These are phyloP conservation scores for Wickerhamomyces silvicola DNA, from an alignment of 805 yeast species.

Conservation along the genomic window DNA sequence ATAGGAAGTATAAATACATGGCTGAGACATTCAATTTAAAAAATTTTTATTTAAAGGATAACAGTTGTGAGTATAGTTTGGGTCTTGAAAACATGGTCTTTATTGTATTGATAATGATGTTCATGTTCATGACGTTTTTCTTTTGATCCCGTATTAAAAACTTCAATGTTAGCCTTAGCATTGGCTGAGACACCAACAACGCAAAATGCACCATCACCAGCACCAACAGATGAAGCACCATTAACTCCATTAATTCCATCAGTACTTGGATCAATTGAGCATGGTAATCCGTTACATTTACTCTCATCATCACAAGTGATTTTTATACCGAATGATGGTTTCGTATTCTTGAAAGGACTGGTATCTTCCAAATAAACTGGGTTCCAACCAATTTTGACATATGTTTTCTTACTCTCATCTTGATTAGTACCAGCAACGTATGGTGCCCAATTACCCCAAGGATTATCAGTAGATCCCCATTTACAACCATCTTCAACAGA, in stretches of 20 bases:
- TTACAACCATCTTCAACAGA: slow-evolving; percentile 69
- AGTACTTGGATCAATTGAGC: slow-evolving; percentile 72
- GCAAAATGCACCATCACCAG: slow-evolving; percentile 75
- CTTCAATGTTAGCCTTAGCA: slow-evolving; percentile 65
- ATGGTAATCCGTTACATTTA: slow-evolving; percentile 69
- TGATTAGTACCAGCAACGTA: slow-evolving; percentile 89
- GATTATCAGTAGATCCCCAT: slow-evolving; percentile 70
- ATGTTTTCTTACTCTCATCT: slow-evolving; percentile 65
- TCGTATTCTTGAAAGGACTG: slow-evolving; percentile 44
- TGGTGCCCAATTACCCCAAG: slow-evolving; percentile 89
- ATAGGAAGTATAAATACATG: neutral
- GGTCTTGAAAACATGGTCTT: slow-evolving; percentile 6
- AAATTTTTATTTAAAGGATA: neutral
- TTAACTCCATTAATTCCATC: slow-evolving; percentile 50
- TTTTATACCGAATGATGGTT: slow-evolving; percentile 66
- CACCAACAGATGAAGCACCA: slow-evolving; percentile 38
- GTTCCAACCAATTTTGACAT: slow-evolving; percentile 85
- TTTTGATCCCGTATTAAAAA: slow-evolving; percentile 36
- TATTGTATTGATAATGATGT: slow-evolving; percentile 2
- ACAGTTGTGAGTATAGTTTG: slow-evolving; percentile 8
- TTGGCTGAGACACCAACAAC: slow-evolving; percentile 68
- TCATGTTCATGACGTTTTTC: slow-evolving; percentile 12
- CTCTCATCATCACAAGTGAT: slow-evolving; percentile 65
- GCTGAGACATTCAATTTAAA: neutral
- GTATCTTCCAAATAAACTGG: slow-evolving; percentile 67